Conservation (phyloP, 2,329 filamentous ascomycete genomes). For the Zymoseptoria ardabiliae region DNA sequence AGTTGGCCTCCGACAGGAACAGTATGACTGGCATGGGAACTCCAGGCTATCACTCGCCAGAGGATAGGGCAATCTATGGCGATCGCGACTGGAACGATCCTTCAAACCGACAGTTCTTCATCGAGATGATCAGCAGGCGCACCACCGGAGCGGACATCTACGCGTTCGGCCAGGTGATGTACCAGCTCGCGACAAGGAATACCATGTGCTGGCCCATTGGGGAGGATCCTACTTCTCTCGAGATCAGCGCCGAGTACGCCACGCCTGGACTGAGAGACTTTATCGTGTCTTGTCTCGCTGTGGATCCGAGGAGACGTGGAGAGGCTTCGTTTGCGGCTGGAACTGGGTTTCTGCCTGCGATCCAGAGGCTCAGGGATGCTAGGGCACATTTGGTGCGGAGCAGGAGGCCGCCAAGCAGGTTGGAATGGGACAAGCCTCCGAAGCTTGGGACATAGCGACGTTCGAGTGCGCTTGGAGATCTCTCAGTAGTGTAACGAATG, state of each 20-base stretch:
- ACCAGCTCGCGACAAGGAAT: conserved; percentile 6
- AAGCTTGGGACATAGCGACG: not conserved
- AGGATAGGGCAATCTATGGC: conserved; percentile 2
- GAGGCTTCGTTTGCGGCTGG: conserved; percentile 7
- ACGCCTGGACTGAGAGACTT: conserved; percentile 7
- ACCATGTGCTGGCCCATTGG: conserved; percentile 1
- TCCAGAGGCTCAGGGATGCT: conserved; percentile 8
- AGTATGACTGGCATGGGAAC: conserved; percentile 4
- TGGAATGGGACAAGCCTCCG: conserved; percentile 3
- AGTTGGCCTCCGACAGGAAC: not conserved
- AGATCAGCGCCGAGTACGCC: conserved; percentile 4
- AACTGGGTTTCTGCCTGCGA: conserved; percentile 4
- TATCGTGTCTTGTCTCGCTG: conserved; percentile 6
- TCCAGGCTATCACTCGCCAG: conserved; percentile 2
- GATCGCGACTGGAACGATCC: not conserved
- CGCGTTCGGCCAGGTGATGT: conserved; percentile 16
- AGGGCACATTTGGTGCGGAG: conserved; percentile 3
- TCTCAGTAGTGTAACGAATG: no score
- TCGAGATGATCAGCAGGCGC: conserved; percentile 1
- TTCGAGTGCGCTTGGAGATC: no score
- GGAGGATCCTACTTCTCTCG: not conserved
- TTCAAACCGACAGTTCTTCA: not conserved
- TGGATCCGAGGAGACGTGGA: conserved; percentile 8
- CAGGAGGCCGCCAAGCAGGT: not conserved
- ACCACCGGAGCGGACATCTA: conserved; percentile 12